Evolutionary conservation across 2,329 filamentous ascomycete species (phyloP).

Genomic region (Bipolaris cookei): DNA sequence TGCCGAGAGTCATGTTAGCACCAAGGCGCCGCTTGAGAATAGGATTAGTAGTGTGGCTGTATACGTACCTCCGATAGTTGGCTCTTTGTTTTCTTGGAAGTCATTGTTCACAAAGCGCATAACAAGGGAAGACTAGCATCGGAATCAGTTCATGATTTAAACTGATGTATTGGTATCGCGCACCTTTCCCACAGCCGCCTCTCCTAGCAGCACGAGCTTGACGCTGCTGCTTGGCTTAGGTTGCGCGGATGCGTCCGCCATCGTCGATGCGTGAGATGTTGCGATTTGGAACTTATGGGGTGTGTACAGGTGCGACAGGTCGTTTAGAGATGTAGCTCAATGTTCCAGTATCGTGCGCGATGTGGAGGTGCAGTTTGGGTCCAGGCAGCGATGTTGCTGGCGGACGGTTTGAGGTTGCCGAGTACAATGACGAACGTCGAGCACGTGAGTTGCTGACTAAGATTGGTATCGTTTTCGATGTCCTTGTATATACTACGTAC

Average conservation of each 20-base stretch:
- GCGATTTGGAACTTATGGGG: conserved; percentile 3
- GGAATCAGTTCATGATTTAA: background rate
- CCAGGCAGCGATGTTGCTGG: conserved; percentile 18
- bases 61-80: conserved; percentile 89
- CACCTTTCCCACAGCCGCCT: conserved; percentile 98
- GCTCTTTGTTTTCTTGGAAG: conserved; percentile 99
- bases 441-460: conserved; percentile 24
- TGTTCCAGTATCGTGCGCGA: background rate
- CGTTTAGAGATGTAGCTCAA: background rate
- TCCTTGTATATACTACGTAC: too few relatives aligned
- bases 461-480: background rate
- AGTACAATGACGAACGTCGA: conserved; percentile 25
- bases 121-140: conserved; percentile 83
- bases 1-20: conserved; percentile 48
- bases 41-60: background rate
- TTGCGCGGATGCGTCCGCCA: conserved; percentile 72
- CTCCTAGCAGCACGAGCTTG: conserved; percentile 96
- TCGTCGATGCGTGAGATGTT: conserved; percentile 46
- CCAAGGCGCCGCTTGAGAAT: background rate
- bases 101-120: conserved; percentile 99
- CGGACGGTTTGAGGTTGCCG: conserved; percentile 20
- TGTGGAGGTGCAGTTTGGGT: conserved; percentile 8
- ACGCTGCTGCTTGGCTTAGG: conserved; percentile 99
- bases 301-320: background rate
- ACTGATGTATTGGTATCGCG: background rate